A percentile compares a stretch with the other conserved stretches of the same genome.
phyloP scores from a whole-genome alignment of 495 filamentous ascomycete genomes.

The Aspergillus wentii region DNA sequence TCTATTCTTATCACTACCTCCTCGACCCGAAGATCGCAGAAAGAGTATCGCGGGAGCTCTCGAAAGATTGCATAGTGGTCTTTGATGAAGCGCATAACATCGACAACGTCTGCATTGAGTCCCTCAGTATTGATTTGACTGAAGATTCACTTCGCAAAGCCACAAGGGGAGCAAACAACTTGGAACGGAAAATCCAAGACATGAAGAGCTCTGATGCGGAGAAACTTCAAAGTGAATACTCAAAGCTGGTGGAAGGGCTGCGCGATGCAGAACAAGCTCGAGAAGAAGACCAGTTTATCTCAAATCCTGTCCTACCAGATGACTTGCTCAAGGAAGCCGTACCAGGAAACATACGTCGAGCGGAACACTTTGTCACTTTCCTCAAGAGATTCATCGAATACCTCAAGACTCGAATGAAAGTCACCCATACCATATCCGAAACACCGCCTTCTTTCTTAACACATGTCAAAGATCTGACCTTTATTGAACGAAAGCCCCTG shows the following conservation, averaged over 20 bases:
- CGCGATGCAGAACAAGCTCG: constrained; percentile 80
- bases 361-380: constrained; percentile 95
- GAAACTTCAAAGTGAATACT: constrained; percentile 91
- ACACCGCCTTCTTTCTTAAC: constrained; percentile 90
- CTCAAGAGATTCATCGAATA: constrained; percentile 97
- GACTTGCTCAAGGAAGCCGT: constrained; percentile 71
- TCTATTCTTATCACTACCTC: constrained; percentile 98
- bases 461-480: constrained; percentile 91
- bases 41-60: constrained; percentile 90
- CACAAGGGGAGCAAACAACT: constrained; percentile 79
- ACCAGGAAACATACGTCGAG: constrained; percentile 91
- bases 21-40: constrained; percentile 98
- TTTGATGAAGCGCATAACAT: constrained; percentile 99
- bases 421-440: constrained; percentile 93
- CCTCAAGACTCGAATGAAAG: constrained; percentile 97
- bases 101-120: constrained; percentile 99
- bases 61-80: constrained; percentile 97
- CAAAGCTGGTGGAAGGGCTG: constrained; percentile 90
- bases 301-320: constrained; percentile 62
- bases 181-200: constrained; percentile 84
- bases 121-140: constrained; percentile 91
- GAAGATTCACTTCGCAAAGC: constrained; percentile 90
- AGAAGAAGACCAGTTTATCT: constrained; percentile 94
- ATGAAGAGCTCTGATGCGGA: constrained; percentile 90
- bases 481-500: constrained; percentile 96